Conservation (phyloP, 768 basidiomycete species). For the Postia placenta region DNA sequence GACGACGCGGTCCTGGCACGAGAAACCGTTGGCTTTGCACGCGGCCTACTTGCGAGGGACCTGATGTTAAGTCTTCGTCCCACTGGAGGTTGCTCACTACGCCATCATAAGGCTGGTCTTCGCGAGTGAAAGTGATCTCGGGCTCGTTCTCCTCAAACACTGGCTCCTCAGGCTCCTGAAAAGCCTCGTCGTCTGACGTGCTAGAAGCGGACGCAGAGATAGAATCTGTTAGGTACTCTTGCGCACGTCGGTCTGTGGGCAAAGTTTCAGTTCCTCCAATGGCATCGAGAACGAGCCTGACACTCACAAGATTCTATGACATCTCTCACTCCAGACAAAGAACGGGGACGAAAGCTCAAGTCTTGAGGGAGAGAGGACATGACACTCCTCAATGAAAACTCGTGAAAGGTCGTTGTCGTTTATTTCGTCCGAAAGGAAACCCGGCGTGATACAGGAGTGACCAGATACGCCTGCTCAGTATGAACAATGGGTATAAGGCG, state of each 20-base stretch:
- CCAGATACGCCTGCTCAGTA: background rate
- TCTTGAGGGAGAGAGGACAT: constrained; percentile 40
- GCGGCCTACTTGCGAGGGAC: constrained; percentile 1
- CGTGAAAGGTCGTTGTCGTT: background rate
- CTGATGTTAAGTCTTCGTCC: constrained; percentile 22
- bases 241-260: constrained; percentile 58
- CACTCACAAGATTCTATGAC: constrained; percentile 15
- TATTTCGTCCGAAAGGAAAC: background rate
- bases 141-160: constrained; percentile 13
- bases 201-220: constrained; percentile 38
- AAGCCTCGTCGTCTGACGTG: constrained; percentile 31
- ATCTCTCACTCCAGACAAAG: constrained; percentile 15
- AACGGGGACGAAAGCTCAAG: constrained; percentile 16
- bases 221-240: constrained; percentile 58
- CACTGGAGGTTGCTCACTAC: constrained; percentile 20
- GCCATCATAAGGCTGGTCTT: constrained; percentile 11
- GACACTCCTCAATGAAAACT: background rate
- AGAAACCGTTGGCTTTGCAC: background rate
- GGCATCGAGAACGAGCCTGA: background rate
- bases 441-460: background rate
- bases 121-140: constrained; percentile 5
- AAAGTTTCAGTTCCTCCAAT: background rate
- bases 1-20: background rate
- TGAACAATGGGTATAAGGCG: too few species aligned
- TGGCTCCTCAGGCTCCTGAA: constrained; percentile 16